Conservation (phyloP, 2,329 filamentous ascomycete genomes). For the Fusarium nygamai region DNA sequence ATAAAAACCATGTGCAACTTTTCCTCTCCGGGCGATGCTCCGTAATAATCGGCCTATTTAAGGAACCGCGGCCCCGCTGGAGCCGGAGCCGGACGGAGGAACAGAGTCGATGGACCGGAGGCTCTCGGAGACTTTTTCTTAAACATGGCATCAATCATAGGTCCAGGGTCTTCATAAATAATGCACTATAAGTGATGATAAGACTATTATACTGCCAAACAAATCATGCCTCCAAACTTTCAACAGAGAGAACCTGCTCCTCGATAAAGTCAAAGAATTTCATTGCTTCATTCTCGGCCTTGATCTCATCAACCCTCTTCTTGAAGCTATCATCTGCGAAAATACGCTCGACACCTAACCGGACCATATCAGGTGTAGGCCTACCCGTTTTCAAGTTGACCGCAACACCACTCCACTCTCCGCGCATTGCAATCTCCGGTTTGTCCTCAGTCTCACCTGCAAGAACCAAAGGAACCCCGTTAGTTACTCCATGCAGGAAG, state of each 20-base stretch:
- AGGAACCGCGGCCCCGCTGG: conserved; percentile 28
- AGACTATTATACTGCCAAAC: neutral
- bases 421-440: conserved; percentile 53
- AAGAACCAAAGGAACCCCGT: conserved; percentile 59
- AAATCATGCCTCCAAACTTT: neutral
- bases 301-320: conserved; percentile 44
- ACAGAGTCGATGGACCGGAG: neutral
- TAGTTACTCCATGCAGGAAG: conserved; percentile 55
- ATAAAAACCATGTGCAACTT: neutral
- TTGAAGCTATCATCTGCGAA: conserved; percentile 46
- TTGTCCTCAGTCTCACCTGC: conserved; percentile 55
- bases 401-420: conserved; percentile 56
- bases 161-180: neutral
- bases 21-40: neutral
- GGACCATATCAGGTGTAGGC: conserved; percentile 44
- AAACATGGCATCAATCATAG: neutral
- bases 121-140: conserved; percentile 6
- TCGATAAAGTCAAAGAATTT: conserved; percentile 37
- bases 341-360: conserved; percentile 45
- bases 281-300: conserved; percentile 48
- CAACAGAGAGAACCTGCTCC: conserved; percentile 31
- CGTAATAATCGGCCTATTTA: neutral
- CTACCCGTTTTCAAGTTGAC: conserved; percentile 54
- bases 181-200: neutral
- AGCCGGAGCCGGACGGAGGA: conserved; percentile 22